Conservation (phyloP, 2,329 filamentous ascomycete species). For the Diaporthe caulivora region DNA sequence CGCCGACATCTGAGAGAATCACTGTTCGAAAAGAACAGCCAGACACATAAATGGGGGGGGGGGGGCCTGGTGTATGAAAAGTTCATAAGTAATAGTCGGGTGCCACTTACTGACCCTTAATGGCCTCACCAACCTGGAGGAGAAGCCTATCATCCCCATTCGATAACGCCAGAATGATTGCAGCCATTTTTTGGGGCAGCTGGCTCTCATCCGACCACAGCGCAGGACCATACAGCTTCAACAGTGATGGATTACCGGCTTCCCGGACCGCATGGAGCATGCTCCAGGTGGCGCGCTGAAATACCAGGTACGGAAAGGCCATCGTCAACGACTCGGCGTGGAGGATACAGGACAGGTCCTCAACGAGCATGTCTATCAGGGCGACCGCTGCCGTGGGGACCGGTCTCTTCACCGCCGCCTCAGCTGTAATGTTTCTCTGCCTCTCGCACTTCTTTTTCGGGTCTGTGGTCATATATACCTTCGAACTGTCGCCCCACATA, state of each 20-base stretch:
- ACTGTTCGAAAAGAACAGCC: no score
- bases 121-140: neutral
- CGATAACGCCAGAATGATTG: neutral
- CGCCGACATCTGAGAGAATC: neutral
- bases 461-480: slow-evolving; percentile 43
- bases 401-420: slow-evolving; percentile 29
- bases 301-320: slow-evolving; percentile 53
- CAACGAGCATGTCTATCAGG: slow-evolving; percentile 46
- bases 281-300: slow-evolving; percentile 57
- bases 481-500: no score
- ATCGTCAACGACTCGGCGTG: slow-evolving; percentile 53
- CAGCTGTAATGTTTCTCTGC: slow-evolving; percentile 18
- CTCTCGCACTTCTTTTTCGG: slow-evolving; percentile 38
- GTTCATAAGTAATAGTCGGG: neutral
- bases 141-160: neutral
- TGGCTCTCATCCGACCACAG: slow-evolving; percentile 47
- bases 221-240: slow-evolving; percentile 47
- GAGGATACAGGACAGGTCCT: slow-evolving; percentile 49
- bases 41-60: no score
- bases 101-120: neutral
- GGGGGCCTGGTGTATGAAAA: no score
- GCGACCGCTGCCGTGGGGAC: no score
- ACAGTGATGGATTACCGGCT: slow-evolving; percentile 48
- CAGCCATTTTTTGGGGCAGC: neutral
- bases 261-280: slow-evolving; percentile 51